phyloP scores from a whole-genome alignment of 2,329 filamentous ascomycete species.

The Fusarium bulbicola region DNA sequence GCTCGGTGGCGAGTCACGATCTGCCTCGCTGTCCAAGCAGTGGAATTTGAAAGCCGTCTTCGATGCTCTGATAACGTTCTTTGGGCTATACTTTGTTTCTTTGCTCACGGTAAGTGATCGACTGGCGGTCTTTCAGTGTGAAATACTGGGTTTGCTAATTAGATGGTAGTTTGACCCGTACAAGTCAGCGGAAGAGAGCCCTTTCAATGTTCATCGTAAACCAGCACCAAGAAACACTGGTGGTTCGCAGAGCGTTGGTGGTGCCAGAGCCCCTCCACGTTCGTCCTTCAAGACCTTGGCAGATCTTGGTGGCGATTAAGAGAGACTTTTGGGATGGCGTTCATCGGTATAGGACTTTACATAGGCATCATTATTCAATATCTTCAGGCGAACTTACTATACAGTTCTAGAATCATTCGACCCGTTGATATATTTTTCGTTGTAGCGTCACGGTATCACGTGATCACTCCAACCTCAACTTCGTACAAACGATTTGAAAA shows the following conservation, averaged over 20 bases:
- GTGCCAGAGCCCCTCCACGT: slow-evolving; percentile 45
- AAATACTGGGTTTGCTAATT: slow-evolving; percentile 37
- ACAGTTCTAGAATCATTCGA: background rate
- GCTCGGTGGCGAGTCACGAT: slow-evolving; percentile 56
- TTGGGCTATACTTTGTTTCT: slow-evolving; percentile 69
- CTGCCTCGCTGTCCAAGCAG: slow-evolving; percentile 18
- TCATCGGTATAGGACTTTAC: background rate
- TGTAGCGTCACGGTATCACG: too few species aligned
- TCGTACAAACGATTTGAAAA: slow-evolving; percentile 12
- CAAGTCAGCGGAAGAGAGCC: slow-evolving; percentile 66
- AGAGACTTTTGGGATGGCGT: background rate
- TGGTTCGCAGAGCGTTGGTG: slow-evolving; percentile 29
- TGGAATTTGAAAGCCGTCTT: slow-evolving; percentile 56
- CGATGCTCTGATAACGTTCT: slow-evolving; percentile 61
- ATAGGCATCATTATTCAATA: background rate
- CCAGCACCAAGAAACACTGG: slow-evolving; percentile 41
- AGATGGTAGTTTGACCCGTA: slow-evolving; percentile 65
- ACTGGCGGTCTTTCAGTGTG: background rate
- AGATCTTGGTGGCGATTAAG: slow-evolving; percentile 54
- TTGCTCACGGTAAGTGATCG: slow-evolving; percentile 64
- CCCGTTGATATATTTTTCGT: background rate
- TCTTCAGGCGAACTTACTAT: background rate
- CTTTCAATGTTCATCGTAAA: slow-evolving; percentile 63
- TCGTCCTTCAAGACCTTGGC: slow-evolving; percentile 62
- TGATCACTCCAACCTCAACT: too few species aligned